Evolutionary conservation across 768 basidiomycete genomes (phyloP).

Genomic region (Hemileccinum impolitum): DNA sequence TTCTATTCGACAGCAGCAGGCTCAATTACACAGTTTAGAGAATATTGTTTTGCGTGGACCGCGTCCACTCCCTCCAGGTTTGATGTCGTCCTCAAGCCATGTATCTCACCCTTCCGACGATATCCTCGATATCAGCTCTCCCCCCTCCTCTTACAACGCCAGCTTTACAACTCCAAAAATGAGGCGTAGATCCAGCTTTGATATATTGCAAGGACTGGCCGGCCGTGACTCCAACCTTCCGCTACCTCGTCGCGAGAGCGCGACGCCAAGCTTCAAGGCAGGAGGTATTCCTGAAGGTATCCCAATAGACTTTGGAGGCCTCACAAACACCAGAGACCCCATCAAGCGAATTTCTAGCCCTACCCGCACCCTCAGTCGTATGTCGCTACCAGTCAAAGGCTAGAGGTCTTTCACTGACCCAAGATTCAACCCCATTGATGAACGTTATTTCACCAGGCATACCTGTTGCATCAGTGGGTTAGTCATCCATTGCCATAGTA

Average conservation of each 20-base stretch:
- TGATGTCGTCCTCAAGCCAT: conserved; percentile 39
- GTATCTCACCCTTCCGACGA: conserved; percentile 33
- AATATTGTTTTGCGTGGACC: conserved; percentile 65
- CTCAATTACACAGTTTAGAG: conserved; percentile 69
- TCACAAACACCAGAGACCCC: conserved; percentile 35
- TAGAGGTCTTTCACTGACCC: conserved; percentile 18
- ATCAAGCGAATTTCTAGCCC: conserved; percentile 65
- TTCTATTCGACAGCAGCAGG: conserved; percentile 80
- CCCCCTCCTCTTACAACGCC: conserved; percentile 32
- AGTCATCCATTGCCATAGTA: conserved; percentile 28
- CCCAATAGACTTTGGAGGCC: conserved; percentile 51
- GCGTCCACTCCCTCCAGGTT: conserved; percentile 49
- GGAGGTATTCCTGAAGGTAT: conserved; percentile 73
- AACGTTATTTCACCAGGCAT: conserved; percentile 50
- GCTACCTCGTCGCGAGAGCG: conserved; percentile 56
- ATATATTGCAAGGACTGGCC: conserved; percentile 64
- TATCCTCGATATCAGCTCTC: conserved; percentile 31
- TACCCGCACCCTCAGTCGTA: conserved; percentile 76
- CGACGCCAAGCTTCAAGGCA: conserved; percentile 34
- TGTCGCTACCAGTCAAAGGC: conserved; percentile 34
- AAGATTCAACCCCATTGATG: conserved; percentile 21
- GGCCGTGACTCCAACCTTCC: conserved; percentile 76
- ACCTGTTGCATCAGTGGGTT: conserved; percentile 75
- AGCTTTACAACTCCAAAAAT: conserved; percentile 43
- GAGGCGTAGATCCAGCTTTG: conserved; percentile 66